Base-by-base conservation (phyloP, 2,329 filamentous ascomycete genomes). In the Colletotrichum limetticola region DNA sequence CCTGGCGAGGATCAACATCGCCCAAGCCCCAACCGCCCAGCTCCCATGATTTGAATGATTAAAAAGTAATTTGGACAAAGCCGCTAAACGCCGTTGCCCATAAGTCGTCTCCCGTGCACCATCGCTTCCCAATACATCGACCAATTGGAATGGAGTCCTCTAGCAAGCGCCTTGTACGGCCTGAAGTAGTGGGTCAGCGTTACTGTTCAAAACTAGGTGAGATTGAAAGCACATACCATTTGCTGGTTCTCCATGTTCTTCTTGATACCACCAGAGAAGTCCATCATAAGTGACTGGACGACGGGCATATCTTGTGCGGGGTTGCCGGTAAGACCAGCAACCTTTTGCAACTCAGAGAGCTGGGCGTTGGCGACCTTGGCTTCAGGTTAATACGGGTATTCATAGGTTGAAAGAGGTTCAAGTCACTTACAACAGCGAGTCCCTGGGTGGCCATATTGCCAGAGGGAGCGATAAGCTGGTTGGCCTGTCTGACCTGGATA, bases 171-270 rank as follows among this genome's bases (percentile, higher is more conserved):
- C 70, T 19, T 28, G 26, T 16, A 72, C 32, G 19, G 70, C 66
- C 70, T 70, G 28, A 2, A 2, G 4, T 19, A 6, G n/a, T 32
- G 9, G 24, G 12, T 5, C 16, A 19, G 11, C 7, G 8, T 2
- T 1, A 35, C 12, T 2, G 3, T 9, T 1, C 1, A 3, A 9
- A 26, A 7, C 5, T 19, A 12, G 4, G 19, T 22, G 53, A 28
- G 53, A n/a, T 5, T 11, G n/a, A 12, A 26, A 22, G 19, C 2
- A 68, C 72, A 19, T 58, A 74, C 72, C 28, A 60, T 61, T 46
- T 72, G 64, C 24, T 72, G 68, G 35, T 74, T 74, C 49, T 74
- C 71, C 64, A 72, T 72, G 37, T 74, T 74, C 37, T 74, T 71
- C 65, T 72, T 71, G 30, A 72, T 74, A 49, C 72, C 72, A 3